Evolutionary conservation across 1,139 yeast genomes (phyloP).

Genomic region (Suhomyces panamericanus): DNA sequence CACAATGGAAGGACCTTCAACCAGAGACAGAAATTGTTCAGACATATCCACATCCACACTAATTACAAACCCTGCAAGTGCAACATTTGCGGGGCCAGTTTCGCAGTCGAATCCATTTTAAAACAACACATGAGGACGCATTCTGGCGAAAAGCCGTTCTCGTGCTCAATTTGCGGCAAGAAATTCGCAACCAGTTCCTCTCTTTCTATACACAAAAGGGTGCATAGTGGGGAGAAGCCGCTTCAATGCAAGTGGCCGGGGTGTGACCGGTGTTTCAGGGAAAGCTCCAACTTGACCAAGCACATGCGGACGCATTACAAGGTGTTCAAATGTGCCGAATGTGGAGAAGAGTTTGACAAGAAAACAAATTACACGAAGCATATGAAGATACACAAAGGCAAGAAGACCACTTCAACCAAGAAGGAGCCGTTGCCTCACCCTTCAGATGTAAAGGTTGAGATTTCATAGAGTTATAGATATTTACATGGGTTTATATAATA

Average conservation of each 20-base stretch:
- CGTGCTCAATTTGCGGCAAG: slow-evolving; percentile 50
- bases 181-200: slow-evolving; percentile 55
- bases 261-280: slow-evolving; percentile 84
- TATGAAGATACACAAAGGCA: slow-evolving; percentile 24
- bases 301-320: slow-evolving; percentile 74
- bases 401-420: background rate
- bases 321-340: slow-evolving; percentile 48
- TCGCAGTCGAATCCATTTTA: slow-evolving; percentile 67
- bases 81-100: slow-evolving; percentile 61
- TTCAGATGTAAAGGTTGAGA: background rate
- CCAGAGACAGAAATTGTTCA: slow-evolving; percentile 80
- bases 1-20: slow-evolving; percentile 58
- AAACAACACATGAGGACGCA: slow-evolving; percentile 80
- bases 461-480: background rate
- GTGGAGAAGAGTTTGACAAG: slow-evolving; percentile 53
- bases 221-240: slow-evolving; percentile 72
- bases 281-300: slow-evolving; percentile 83
- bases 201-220: slow-evolving; percentile 53
- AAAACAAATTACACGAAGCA: slow-evolving; percentile 45
- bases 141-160: slow-evolving; percentile 74
- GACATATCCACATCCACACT: slow-evolving; percentile 89
- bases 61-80: slow-evolving; percentile 77
- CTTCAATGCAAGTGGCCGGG: slow-evolving; percentile 74
- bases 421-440: background rate
- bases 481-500: background rate